Conservation (phyloP, 2,329 filamentous ascomycete species). For the Blumeria graminis region DNA sequence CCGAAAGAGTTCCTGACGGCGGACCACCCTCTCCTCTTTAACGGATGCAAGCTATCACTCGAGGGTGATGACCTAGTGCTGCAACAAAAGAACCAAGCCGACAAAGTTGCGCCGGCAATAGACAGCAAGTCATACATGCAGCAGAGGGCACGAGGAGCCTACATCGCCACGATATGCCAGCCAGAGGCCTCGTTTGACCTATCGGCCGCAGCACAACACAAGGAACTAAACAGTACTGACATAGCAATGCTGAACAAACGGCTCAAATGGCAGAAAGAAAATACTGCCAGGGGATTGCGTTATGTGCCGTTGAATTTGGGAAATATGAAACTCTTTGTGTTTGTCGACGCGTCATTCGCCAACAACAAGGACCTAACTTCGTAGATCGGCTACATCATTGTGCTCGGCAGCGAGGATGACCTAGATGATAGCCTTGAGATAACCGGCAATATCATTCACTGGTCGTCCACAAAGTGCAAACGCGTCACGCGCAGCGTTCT, state of each 20-base stretch:
- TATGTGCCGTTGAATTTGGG: neutral
- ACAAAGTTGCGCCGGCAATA: neutral
- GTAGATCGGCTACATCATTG: neutral
- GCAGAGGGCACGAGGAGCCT: neutral
- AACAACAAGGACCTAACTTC: neutral
- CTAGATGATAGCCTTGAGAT: neutral
- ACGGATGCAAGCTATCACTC: neutral
- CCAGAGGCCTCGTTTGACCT: neutral
- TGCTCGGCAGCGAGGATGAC: neutral
- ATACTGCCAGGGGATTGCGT: neutral
- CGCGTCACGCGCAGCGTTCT: neutral
- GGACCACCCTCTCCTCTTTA: neutral
- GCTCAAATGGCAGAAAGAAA: neutral
- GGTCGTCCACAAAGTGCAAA: neutral
- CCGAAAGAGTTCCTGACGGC: neutral
- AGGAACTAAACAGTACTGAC: neutral
- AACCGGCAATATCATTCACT: neutral
- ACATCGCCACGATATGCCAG: neutral
- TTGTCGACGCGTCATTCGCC: neutral
- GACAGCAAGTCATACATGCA: neutral
- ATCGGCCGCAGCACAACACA: neutral
- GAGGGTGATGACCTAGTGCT: neutral
- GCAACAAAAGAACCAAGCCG: slow-evolving; percentile 1
- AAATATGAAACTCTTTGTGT: neutral
- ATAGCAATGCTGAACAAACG: neutral